A percentile compares a stretch with the other conserved stretches of the same genome.
These are phyloP conservation scores for Acorus gramineus DNA, from an alignment of 106 monocot species.

Conservation along the genomic window DNA sequence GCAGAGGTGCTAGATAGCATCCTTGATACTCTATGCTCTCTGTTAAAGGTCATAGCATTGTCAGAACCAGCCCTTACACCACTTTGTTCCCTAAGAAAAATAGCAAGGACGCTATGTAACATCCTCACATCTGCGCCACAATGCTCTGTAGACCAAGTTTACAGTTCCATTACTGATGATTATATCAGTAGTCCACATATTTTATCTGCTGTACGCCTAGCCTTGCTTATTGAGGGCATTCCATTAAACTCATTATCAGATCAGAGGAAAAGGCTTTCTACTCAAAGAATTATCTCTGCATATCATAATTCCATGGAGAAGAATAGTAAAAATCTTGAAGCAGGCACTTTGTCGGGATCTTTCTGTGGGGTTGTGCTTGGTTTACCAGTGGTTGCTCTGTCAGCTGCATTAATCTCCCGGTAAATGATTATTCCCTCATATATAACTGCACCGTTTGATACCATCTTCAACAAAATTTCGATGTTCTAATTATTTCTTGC, in stretches of 20 bases:
- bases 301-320: conserved; percentile 46
- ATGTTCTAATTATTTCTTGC: conserved; percentile 13
- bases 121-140: conserved; percentile 38
- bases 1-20: conserved; percentile 23
- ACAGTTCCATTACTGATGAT: conserved; percentile 24
- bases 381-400: conserved; percentile 47
- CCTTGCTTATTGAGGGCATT: conserved; percentile 77
- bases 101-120: conserved; percentile 46
- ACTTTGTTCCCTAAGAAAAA: conserved; percentile 45
- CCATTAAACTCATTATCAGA: conserved; percentile 60
- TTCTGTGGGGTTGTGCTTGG: conserved; percentile 18
- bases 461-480: too few relatives aligned
- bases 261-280: conserved; percentile 28
- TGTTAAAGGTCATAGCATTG: conserved; percentile 41
- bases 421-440: conserved; percentile 16
- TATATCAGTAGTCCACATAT: conserved; percentile 11
- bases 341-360: conserved; percentile 14
- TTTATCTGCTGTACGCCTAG: conserved; percentile 36
- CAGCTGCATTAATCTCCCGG: conserved; percentile 45
- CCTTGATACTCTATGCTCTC: conserved; percentile 32
- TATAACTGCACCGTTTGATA: too few relatives aligned
- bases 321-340: conserved; percentile 21
- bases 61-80: conserved; percentile 36
- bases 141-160: conserved; percentile 45
- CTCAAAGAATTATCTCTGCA: conserved; percentile 23